Evolutionary conservation across 164 flowering plant genomes (phyloP).

Genomic region (Protea cynaroides): DNA sequence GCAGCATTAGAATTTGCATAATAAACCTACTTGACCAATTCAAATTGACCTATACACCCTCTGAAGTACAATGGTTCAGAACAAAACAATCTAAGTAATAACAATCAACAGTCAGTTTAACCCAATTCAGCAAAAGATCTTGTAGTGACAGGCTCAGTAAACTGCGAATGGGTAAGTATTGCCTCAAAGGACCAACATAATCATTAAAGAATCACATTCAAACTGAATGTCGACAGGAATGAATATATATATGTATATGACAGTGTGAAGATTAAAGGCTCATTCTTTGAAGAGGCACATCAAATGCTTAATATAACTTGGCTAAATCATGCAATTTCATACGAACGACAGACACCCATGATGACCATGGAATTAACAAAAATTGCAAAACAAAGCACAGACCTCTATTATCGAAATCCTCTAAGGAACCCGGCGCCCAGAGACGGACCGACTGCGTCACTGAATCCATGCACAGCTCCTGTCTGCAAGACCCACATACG

Average conservation of each 20-base stretch:
- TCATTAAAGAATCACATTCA: no score
- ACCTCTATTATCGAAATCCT: conserved; percentile 51
- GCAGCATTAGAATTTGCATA: not conserved
- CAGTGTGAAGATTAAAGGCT: no score
- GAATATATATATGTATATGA: no score
- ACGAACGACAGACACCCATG: no score
- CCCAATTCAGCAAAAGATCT: not conserved
- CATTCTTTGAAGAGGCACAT: no score
- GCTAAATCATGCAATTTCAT: no score
- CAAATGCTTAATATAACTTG: no score
- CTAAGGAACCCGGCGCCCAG: conserved; percentile 24
- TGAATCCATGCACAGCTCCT: conserved; percentile 57
- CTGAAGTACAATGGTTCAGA: not conserved
- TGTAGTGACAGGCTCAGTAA: not conserved
- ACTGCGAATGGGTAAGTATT: no score
- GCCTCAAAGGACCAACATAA: no score
- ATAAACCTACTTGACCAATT: no score
- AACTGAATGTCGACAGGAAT: not conserved
- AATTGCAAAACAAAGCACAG: conserved; percentile 11
- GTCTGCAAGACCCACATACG: conserved; percentile 65
- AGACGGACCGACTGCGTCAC: conserved; percentile 28
- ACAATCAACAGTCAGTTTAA: not conserved
- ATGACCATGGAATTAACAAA: not conserved
- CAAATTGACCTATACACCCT: not conserved
- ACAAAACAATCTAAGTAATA: not conserved